These are phyloP conservation scores for Leccinum ochraceum DNA, from an alignment of 768 basidiomycete genomes.

Conservation along the genomic window DNA sequence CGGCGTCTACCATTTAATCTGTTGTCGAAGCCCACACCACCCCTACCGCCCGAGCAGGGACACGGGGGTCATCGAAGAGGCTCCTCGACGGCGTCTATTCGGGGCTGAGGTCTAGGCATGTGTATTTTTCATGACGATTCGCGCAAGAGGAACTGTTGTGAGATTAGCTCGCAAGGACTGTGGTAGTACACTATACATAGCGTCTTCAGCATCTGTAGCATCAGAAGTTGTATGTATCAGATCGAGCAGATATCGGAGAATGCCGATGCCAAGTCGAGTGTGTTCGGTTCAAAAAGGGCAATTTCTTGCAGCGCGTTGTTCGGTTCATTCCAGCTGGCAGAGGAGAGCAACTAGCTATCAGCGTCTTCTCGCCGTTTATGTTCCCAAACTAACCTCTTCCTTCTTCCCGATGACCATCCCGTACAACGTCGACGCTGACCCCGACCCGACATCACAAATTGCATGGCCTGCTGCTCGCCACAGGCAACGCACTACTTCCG, in stretches of 20 bases:
- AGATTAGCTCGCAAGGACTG: slow-evolving; percentile 27
- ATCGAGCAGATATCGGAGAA: slow-evolving; percentile 21
- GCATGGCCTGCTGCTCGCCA: slow-evolving; percentile 62
- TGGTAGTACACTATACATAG: slow-evolving; percentile 6
- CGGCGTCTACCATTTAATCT: slow-evolving; percentile 73
- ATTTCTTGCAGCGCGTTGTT: not conserved
- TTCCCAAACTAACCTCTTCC: slow-evolving; percentile 2
- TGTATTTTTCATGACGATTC: slow-evolving; percentile 11
- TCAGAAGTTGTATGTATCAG: slow-evolving; percentile 3
- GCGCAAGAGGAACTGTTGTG: slow-evolving; percentile 23
- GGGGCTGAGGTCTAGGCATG: slow-evolving; percentile 23
- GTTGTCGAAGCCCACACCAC: slow-evolving; percentile 53
- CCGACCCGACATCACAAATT: slow-evolving; percentile 79
- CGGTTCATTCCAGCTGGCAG: not conserved
- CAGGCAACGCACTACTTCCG: slow-evolving; percentile 32
- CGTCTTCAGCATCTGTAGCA: slow-evolving; percentile 20
- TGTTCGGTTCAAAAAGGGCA: slow-evolving; percentile 20
- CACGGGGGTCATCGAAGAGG: slow-evolving; percentile 43
- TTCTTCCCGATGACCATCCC: slow-evolving; percentile 56
- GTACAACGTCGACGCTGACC: slow-evolving; percentile 51
- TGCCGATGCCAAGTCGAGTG: slow-evolving; percentile 20
- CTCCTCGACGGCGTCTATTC: slow-evolving; percentile 41
- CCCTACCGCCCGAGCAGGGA: slow-evolving; percentile 29
- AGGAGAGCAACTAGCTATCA: not conserved
- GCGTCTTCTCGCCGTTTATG: slow-evolving; percentile 8